Evolutionary conservation across 805 yeast genomes (phyloP).

Genomic region (Saturnispora galanensis): DNA sequence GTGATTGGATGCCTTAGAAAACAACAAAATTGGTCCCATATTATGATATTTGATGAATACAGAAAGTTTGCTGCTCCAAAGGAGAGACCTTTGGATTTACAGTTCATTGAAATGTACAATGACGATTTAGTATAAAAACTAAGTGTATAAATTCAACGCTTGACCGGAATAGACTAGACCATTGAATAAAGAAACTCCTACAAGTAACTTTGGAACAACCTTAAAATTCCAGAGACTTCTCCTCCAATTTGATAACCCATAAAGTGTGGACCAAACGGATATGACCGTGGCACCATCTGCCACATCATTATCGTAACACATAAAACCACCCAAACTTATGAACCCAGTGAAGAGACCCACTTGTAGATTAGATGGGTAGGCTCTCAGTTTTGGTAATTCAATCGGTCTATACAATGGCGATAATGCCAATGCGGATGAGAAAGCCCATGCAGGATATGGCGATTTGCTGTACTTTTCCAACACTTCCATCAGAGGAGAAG

Average conservation of each 20-base stretch:
- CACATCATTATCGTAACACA: slow-evolving; percentile 67
- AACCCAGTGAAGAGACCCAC: slow-evolving; percentile 49
- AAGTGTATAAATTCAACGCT: slow-evolving; percentile 9
- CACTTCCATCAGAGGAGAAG: background rate
- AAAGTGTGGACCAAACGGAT: slow-evolving; percentile 73
- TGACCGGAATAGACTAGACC: slow-evolving; percentile 60
- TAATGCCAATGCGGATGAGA: slow-evolving; percentile 28
- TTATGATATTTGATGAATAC: slow-evolving; percentile 94
- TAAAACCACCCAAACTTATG: slow-evolving; percentile 58
- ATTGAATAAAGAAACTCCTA: slow-evolving; percentile 51
- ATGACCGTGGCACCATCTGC: slow-evolving; percentile 74
- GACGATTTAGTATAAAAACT: slow-evolving; percentile 23
- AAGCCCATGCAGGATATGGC: slow-evolving; percentile 39
- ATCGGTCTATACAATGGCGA: slow-evolving; percentile 19
- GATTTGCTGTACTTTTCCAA: slow-evolving; percentile 19
- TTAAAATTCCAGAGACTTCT: slow-evolving; percentile 46
- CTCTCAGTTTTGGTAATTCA: slow-evolving; percentile 4
- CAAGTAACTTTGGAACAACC: slow-evolving; percentile 51
- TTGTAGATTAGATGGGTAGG: slow-evolving; percentile 22
- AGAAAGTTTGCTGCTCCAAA: slow-evolving; percentile 91
- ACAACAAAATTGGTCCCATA: slow-evolving; percentile 83
- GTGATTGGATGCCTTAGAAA: slow-evolving; percentile 86
- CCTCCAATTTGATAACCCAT: slow-evolving; percentile 60
- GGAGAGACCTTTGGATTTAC: slow-evolving; percentile 91
- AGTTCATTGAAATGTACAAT: slow-evolving; percentile 84